Evolutionary conservation across 2,329 filamentous ascomycete species (phyloP), one percentile per base, ranked within the genome.

Genomic region (Hypocreales sp.): DNA sequence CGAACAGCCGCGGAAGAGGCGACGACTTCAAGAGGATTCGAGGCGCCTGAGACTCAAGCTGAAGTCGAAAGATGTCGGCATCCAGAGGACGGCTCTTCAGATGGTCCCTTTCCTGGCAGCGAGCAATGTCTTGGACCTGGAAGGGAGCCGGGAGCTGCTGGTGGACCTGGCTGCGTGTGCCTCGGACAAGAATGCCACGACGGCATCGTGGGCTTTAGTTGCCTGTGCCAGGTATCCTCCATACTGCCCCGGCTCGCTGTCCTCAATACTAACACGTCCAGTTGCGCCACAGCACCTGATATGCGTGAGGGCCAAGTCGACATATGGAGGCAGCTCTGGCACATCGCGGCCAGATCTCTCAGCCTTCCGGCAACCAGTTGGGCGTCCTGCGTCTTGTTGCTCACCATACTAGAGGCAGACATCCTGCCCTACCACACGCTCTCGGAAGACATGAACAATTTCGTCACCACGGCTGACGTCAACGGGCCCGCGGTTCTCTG

Each of bases 191-290:
- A 73, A 78, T 37, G 53, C 56, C 10, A 50, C 53, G 7, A 57
- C 76, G 22, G 68, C 75, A 7, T 81, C 75, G 0, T 98, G 90
- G 90, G 77, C 83, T 12, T 72, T 92, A 58, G 50, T 94, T 28
- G 77, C 75, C n/a, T 71, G 83, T 44, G 63, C 81, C 35, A 81
- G 79, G 82, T 86, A 56, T 45, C 64, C 30, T 15, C 4, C 5
- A 10, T 16, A 22, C 1, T 9, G 20, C 21, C 24, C 25, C 17
- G 16, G 16, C 33, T 17, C 19, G 4, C 7, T 7, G 10, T 24
- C 8, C 10, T 18, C 3, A 5, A 20, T 15, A 18, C 41, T 53
- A 20, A 51, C 26, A 15, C 23, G 7, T 13, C n/a, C 25, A 58
- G 55, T 29, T 58, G 48, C 23, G 45, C 43, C 8, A 29, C 35